Evolutionary conservation across 805 yeast species (phyloP), one percentile per base, ranked within the genome.

Genomic region (Nakazawaea populi): DNA sequence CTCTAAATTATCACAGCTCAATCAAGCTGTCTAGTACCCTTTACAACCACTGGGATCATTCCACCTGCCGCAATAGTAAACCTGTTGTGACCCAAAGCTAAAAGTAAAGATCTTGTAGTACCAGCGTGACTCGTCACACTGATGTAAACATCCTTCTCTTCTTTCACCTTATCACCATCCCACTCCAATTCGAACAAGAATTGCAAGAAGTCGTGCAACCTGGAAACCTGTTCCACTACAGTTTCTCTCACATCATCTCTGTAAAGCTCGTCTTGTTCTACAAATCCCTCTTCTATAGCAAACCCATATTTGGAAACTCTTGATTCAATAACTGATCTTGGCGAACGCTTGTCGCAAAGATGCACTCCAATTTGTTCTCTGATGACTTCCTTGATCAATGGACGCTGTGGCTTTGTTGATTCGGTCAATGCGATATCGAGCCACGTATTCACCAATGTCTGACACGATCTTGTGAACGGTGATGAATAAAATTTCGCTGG

Each of bases 61-160:
- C 85, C 84, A 6, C 87, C 87, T 1, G 87, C 82, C 34, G 82
- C 75, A 43, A 83, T 74, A 28, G 80, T 72, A 58, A 81, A 76
- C n/a, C 71, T 68, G 51, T 86, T 71, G 60, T 83, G 87, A 4
- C 73, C 70, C 47, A 76, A 58, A 1, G 75, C 83, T 38, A 80
- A 71, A 11, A 82, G 65, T 5, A 76, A 63, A 30, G 80, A 71
- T 49, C 77, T 66, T 35, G 80, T 81, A 42, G 80, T 81, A 2
- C 87, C 87, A 2, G 83, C 80, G 58, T 82, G 87, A 24, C 84
- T 77, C 1, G 86, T 78, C 32, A 77, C 67, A 14, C 76, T 78
- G 36, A 81, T 62, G 18, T 72, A 58, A 42, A 56, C 46, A 48
- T 62, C 61, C 53, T 24, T 42, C 3, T 51, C 57, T 34, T 67